Evolutionary conservation across 2,329 filamentous ascomycete species (phyloP), one percentile per base, ranked within the genome.

Genomic region (Pezicula neosporulosa): DNA sequence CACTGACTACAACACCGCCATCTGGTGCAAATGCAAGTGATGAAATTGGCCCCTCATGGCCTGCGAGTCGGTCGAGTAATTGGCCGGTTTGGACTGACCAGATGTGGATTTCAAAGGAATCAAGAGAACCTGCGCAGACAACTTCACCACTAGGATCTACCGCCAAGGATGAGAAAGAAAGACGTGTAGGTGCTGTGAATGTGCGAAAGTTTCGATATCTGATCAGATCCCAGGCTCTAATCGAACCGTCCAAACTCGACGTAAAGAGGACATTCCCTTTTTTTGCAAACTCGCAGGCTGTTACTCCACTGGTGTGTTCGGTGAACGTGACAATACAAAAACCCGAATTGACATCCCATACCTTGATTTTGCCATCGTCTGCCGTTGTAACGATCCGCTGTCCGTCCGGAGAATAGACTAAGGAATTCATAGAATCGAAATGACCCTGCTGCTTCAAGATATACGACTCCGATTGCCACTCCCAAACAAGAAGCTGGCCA

Each of bases 401-500:
- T 4, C 94, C 93, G 63, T 97, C 93, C 0, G 94, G 92, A 5
- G 94, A 93, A 70, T 97, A 99, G 8, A 89, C 87, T 4, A 99
- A 77, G 0, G 91, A 82, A 69, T 97, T 97, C 82, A 97, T 92
- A 2, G 90, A 88, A 68, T 99, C 94, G 58, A 96, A 92, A 70
- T 99, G 94, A 0, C 93, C 94, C 70, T 97, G 94, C 66, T 99
- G 94, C 72, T 99, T 99, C 44, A 99, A 76, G 52, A 99, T 95
- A 69, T 99, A 99, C 6, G 93, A 97, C 70, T 99, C 95, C 0
- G 94, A 99, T 67, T 97, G 93, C 92, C 95, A 99, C 69, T 99
- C 94, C 94, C 94, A 99, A 4, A 99, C 94, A 4, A 99, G 75
- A n/a, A 99, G 77, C 67, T 99, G 94, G 1, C 95, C 95, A 5